Percentiles rank a stretch among this genome's conserved stretches.
phyloP scores from a whole-genome alignment of 306 rosid species.

The Vicia sativa region DNA sequence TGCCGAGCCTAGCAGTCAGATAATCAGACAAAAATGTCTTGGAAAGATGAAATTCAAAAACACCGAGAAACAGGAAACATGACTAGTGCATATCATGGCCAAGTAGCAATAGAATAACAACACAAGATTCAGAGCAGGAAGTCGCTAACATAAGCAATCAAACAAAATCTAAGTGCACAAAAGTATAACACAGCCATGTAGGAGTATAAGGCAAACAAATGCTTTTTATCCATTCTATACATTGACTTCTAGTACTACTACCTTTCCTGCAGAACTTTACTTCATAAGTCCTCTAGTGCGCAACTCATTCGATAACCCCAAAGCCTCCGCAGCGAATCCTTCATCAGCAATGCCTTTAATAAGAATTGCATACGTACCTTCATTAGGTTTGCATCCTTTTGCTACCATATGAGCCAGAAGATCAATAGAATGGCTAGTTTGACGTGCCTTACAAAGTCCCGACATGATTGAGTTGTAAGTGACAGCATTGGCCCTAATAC shows the following conservation, averaged over 20 bases:
- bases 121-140: slow-evolving; percentile 28
- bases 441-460: slow-evolving; percentile 81
- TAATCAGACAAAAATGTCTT: background rate
- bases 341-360: slow-evolving; percentile 88
- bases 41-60: slow-evolving; percentile 15
- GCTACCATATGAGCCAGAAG: slow-evolving; percentile 72
- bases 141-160: slow-evolving; percentile 16
- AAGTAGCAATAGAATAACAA: slow-evolving; percentile 14
- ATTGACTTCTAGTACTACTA: slow-evolving; percentile 8
- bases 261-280: slow-evolving; percentile 76
- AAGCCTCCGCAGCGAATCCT: slow-evolving; percentile 85
- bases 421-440: slow-evolving; percentile 81
- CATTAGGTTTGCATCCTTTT: slow-evolving; percentile 83
- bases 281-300: slow-evolving; percentile 73
- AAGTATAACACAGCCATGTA: slow-evolving; percentile 3
- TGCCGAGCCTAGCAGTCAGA: slow-evolving; percentile 5
- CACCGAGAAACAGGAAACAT: background rate
- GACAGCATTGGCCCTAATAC: slow-evolving; percentile 61
- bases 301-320: slow-evolving; percentile 70
- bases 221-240: slow-evolving; percentile 22
- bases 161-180: slow-evolving; percentile 30
- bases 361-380: slow-evolving; percentile 85
- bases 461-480: slow-evolving; percentile 74
- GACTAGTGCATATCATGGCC: background rate
- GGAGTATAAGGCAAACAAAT: background rate